Evolutionary conservation across 2,329 filamentous ascomycete genomes (phyloP).

Genomic region (Penicillium sp.): DNA sequence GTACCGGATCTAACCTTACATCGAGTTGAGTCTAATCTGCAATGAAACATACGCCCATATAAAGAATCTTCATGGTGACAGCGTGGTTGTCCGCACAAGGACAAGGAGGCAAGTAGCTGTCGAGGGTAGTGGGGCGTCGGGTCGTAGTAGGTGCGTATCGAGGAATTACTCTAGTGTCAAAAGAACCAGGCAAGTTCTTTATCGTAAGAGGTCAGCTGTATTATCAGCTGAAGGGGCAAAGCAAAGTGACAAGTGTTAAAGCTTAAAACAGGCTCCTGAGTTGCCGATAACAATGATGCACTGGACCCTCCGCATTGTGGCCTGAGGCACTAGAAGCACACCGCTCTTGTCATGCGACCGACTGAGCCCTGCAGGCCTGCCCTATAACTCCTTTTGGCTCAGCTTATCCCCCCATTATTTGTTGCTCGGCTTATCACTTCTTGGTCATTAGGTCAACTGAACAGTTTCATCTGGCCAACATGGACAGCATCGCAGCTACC

Average conservation of each 20-base stretch:
- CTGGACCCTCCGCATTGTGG: conserved; percentile 12
- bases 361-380: conserved; percentile 11
- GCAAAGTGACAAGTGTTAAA: conserved; percentile 14
- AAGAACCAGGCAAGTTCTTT: background rate
- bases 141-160: background rate
- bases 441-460: background rate
- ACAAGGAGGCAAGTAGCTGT: conserved; percentile 4
- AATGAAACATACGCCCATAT: conserved; percentile 70
- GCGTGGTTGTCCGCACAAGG: conserved; percentile 11
- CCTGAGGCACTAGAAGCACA: conserved; percentile 12
- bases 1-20: background rate
- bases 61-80: conserved; percentile 76
- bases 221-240: conserved; percentile 1
- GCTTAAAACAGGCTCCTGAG: conserved; percentile 9
- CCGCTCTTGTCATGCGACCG: conserved; percentile 15
- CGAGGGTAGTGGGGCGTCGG: background rate
- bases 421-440: background rate
- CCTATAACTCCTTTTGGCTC: conserved; percentile 9
- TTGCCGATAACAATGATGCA: conserved; percentile 11
- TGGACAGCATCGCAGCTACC: conserved; percentile 29
- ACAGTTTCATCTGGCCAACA: background rate
- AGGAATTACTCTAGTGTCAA: background rate
- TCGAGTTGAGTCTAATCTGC: too few relatives aligned
- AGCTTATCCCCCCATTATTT: conserved; percentile 3
- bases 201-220: background rate